Percentiles rank a stretch among this genome's conserved stretches.
Conservation (phyloP, 2,329 filamentous ascomycete species). For the Pestalotiopsis sp. region DNA sequence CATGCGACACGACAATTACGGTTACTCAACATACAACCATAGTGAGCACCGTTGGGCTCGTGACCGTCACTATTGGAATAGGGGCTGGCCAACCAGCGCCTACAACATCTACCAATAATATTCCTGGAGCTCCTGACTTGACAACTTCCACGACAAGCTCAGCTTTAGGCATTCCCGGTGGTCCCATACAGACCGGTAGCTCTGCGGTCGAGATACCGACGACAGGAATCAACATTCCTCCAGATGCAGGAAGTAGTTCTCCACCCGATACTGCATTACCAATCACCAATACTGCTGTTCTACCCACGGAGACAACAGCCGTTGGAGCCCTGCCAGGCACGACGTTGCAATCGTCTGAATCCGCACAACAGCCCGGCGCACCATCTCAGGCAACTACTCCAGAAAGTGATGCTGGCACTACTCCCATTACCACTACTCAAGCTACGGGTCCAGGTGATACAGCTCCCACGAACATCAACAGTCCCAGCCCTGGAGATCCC, state of each 20-base stretch:
- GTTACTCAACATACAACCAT: neutral
- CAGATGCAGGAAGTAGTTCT: neutral
- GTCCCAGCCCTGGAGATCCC: neutral
- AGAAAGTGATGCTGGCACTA: neutral
- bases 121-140: neutral
- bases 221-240: neutral
- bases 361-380: neutral
- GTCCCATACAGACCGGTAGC: neutral
- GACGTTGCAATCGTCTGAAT: neutral
- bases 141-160: neutral
- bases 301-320: neutral
- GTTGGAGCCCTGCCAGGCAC: neutral
- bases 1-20: conserved; percentile 1
- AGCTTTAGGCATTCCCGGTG: neutral
- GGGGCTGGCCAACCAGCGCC: neutral
- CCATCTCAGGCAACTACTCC: neutral
- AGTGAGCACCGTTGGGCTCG: neutral
- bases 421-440: neutral
- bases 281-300: neutral
- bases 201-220: neutral
- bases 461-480: too few relatives aligned
- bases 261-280: neutral
- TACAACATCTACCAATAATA: neutral
- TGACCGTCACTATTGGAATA: conserved; percentile 4
- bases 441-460: too few relatives aligned